phyloP scores from a whole-genome alignment of 1,284 basidiomycete genomes.

The Meripilus lineatus region DNA sequence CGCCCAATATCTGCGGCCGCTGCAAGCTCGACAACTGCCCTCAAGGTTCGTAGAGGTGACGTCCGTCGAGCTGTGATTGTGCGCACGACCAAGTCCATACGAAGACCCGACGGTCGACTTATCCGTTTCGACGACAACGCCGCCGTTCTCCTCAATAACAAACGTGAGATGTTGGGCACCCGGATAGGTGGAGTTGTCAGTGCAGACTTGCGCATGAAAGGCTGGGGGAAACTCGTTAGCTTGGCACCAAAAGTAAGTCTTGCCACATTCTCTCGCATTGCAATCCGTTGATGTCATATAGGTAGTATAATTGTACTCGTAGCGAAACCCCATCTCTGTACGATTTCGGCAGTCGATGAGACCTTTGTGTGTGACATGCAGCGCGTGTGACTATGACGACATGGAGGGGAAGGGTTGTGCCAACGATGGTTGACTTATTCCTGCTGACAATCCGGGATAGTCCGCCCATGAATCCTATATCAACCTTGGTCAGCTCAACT shows the following conservation, averaged over 20 bases:
- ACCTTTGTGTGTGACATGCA: no score
- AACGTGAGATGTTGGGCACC: conserved; percentile 94
- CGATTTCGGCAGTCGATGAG: no score
- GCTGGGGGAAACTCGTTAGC: conserved; percentile 93
- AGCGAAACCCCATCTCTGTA: no score
- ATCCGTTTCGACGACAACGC: conserved; percentile 98
- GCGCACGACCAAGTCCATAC: conserved; percentile 79
- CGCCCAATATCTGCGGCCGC: conserved; percentile 71
- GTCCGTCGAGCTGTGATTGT: conserved; percentile 95
- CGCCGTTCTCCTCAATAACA: conserved; percentile 93
- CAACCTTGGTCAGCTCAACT: no score
- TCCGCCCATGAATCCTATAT: no score
- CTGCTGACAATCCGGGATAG: no score
- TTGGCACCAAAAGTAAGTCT: conserved; percentile 87
- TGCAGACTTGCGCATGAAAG: conserved; percentile 84
- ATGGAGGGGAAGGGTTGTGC: no score
- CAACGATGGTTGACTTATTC: no score
- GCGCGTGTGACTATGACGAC: no score
- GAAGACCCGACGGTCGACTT: conserved; percentile 82
- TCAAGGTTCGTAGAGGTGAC: conserved; percentile 90
- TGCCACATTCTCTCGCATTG: no score
- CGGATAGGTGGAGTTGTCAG: conserved; percentile 93
- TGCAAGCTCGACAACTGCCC: conserved; percentile 57
- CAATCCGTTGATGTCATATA: no score
- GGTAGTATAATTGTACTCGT: no score